Evolutionary conservation across 805 yeast species (phyloP), one percentile per base, ranked within the genome.

Genomic region (Starmerella floris): DNA sequence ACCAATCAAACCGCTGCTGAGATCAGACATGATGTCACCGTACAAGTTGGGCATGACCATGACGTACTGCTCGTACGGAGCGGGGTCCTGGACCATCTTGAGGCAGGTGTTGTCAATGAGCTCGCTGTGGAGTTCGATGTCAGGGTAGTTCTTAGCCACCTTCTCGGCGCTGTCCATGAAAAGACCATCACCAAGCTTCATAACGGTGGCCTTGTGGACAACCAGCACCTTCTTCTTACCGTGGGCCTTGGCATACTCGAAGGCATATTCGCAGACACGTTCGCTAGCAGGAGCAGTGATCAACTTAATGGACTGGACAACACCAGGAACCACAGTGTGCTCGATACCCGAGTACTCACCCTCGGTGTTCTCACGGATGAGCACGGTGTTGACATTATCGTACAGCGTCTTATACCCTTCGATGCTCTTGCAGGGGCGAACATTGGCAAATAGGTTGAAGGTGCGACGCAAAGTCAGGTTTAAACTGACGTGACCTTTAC

Each of bases 281-380:
- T 85, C 95, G 46, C 95, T 83, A 45, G 97, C 97, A 45, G 83
- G 85, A 62, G 79, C 80, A 60, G 98, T 91, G 72, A 91, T 91
- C 65, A 91, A 76, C 71, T 91, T 91, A 69, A 88, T 88, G 51
- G 95, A 83, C 72, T 91, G 97, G 42, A 91, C 96, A 43, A 91
- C 97, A 62, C 98, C 98, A 52, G 96, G 96, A 44, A 85, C 93
- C 52, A 91, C 85, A 51, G 84, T 81, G 72, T 91, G 98, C 73
- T 91, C 98, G 57, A 91, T 87, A 69, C 98, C 98, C 26, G 96
- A 87, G 72, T 84, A 88, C 69, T 88, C 97, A 69, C 95, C 96
- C 70, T 88, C 97, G 55, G 96, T 88, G 74, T 91, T 91, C 69
- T 91, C 98, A 74, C 98, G 85, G 65, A 91, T 87, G 58, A 91